Evolutionary conservation across 208 protist species (phyloP).

Genomic region (Trypanosomatidae sp.): DNA sequence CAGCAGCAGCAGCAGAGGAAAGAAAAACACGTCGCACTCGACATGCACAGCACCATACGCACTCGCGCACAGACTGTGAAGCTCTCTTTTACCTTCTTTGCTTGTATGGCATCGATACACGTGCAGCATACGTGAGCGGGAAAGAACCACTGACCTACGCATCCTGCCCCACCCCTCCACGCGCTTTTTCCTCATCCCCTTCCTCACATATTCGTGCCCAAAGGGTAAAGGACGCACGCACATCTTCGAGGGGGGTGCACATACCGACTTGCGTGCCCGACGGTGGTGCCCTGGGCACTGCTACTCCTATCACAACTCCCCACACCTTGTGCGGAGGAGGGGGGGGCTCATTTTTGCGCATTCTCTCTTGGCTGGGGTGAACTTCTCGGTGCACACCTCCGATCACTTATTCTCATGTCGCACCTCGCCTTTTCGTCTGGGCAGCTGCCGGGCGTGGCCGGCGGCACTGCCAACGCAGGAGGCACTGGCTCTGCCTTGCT

Average conservation of each 20-base stretch:
- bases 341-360: neutral
- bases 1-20: neutral
- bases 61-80: neutral
- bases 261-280: neutral
- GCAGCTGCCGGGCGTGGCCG: neutral
- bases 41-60: neutral
- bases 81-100: neutral
- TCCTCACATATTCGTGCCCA: neutral
- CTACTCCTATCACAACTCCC: neutral
- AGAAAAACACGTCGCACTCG: neutral
- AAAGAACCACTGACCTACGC: neutral
- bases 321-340: neutral
- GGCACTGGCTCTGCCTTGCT: conserved; percentile 30
- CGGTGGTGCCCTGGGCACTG: neutral
- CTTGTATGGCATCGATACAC: neutral
- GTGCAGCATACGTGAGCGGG: neutral
- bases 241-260: neutral
- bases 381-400: neutral
- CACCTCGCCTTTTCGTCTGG: neutral
- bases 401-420: neutral
- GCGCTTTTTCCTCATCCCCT: neutral
- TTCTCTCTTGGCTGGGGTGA: neutral
- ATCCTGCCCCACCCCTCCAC: neutral
- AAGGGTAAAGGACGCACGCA: neutral
- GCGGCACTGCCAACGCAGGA: conserved; percentile 10